Conservation (phyloP, 495 filamentous ascomycete species). For the Xylaria scruposa region DNA sequence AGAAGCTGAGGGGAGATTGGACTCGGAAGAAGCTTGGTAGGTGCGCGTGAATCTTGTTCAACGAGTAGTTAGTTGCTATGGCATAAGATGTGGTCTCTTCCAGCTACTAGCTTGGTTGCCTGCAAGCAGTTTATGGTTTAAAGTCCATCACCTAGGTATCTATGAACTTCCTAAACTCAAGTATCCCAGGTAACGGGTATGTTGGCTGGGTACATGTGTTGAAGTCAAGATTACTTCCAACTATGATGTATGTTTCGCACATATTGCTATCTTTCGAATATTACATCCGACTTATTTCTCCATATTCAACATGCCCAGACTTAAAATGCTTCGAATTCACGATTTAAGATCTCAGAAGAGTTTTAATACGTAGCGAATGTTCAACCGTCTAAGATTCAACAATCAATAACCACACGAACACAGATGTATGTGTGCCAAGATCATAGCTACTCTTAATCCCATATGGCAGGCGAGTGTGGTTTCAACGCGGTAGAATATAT, state of each 20-base stretch:
- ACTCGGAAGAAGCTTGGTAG: not conserved
- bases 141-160: not conserved
- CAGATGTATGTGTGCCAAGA: not conserved
- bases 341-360: not conserved
- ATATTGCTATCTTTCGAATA: no score
- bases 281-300: no score
- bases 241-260: no score
- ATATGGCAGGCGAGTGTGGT: not conserved
- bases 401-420: no score
- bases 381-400: not conserved
- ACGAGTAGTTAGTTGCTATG: not conserved
- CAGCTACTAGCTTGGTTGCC: not conserved
- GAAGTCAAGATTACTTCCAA: no score
- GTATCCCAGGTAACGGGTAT: not conserved
- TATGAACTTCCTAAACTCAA: not conserved
- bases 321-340: not conserved
- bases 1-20: not conserved
- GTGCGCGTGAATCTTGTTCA: not conserved
- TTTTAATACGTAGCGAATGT: not conserved
- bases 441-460: not conserved
- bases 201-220: not conserved
- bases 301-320: no score
- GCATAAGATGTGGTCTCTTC: not conserved
- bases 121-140: not conserved
- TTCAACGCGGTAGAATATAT: not conserved